Conservation (phyloP, 192 early-diverging fungal species). For the Phlyctochytrium arcticum region DNA sequence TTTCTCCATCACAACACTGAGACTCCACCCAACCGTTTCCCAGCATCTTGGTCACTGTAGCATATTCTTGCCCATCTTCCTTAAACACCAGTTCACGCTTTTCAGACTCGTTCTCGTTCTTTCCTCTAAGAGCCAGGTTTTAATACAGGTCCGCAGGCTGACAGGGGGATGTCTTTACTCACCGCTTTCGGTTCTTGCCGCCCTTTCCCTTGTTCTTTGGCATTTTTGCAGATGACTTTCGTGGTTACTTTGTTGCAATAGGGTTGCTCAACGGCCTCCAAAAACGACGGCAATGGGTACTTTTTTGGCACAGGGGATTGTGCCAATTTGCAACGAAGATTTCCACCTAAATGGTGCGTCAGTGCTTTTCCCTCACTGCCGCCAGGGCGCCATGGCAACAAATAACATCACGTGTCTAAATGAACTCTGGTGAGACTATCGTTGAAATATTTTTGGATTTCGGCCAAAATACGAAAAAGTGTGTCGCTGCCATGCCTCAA, state of each 20-base stretch:
- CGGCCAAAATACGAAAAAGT: background rate
- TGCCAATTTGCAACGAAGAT: too few relatives aligned
- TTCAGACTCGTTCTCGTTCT: conserved; percentile 91
- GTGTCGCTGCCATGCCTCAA: background rate
- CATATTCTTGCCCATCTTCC: conserved; percentile 98
- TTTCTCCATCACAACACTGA: conserved; percentile 84
- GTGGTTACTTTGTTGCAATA: too few relatives aligned
- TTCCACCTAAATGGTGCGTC: too few relatives aligned
- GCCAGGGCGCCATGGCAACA: too few relatives aligned
- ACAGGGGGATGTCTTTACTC: background rate
- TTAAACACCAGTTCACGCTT: conserved; percentile 98
- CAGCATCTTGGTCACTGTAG: conserved; percentile 89
- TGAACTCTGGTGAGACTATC: background rate
- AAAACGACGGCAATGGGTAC: too few relatives aligned
- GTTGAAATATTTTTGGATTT: background rate
- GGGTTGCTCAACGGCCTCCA: too few relatives aligned
- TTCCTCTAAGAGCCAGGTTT: conserved; percentile 63
- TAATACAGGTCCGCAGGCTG: too few relatives aligned
- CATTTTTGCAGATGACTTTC: too few relatives aligned
- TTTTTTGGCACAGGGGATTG: too few relatives aligned
- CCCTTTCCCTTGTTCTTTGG: conserved; percentile 98
- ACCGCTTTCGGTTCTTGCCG: conserved; percentile 59
- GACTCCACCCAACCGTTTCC: conserved; percentile 93
- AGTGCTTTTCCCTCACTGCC: too few relatives aligned
- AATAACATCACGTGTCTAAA: background rate